phyloP scores from a whole-genome alignment of 257 asterid species.

The Echium plantagineum region DNA sequence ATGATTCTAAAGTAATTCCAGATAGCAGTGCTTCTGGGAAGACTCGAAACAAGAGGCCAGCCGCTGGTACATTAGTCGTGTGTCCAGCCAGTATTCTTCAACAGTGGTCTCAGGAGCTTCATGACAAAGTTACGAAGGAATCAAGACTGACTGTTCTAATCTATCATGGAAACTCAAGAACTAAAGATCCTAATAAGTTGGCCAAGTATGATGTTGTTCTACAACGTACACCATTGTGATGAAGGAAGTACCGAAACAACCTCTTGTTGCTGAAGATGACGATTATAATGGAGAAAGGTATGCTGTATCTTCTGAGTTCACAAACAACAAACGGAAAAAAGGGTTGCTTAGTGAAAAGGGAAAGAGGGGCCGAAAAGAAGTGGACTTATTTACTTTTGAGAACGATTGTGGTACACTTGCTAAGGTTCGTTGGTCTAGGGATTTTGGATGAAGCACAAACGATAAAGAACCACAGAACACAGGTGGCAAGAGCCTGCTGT shows the following conservation, averaged over 20 bases:
- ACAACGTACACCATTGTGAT: slow-evolving; percentile 92
- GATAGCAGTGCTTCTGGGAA: slow-evolving; percentile 33
- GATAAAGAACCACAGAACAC: slow-evolving; percentile 93
- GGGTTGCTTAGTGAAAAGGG: slow-evolving; percentile 40
- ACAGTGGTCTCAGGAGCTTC: slow-evolving; percentile 89
- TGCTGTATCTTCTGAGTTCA: slow-evolving; percentile 69
- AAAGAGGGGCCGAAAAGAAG: slow-evolving; percentile 55
- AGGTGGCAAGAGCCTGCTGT: slow-evolving; percentile 96
- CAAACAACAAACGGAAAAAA: slow-evolving; percentile 53
- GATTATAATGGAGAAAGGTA: slow-evolving; percentile 55
- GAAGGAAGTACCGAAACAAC: slow-evolving; percentile 87
- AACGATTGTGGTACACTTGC: slow-evolving; percentile 69
- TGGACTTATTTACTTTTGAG: slow-evolving; percentile 48
- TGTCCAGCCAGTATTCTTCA: slow-evolving; percentile 99
- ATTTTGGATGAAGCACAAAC: slow-evolving; percentile 95
- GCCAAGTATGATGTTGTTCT: slow-evolving; percentile 75
- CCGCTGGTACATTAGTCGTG: slow-evolving; percentile 87
- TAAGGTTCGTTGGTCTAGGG: slow-evolving; percentile 90
- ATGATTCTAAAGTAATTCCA: slow-evolving; percentile 41
- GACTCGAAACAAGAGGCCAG: slow-evolving; percentile 61
- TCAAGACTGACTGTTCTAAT: slow-evolving; percentile 49
- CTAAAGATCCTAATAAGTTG: slow-evolving; percentile 52
- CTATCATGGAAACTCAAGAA: slow-evolving; percentile 89
- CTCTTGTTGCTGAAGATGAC: slow-evolving; percentile 76
- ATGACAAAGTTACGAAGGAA: slow-evolving; percentile 54